Evolutionary conservation across 108 stramenopile genomes (phyloP).

Genomic region (Cyclostephanos tholiformis): DNA sequence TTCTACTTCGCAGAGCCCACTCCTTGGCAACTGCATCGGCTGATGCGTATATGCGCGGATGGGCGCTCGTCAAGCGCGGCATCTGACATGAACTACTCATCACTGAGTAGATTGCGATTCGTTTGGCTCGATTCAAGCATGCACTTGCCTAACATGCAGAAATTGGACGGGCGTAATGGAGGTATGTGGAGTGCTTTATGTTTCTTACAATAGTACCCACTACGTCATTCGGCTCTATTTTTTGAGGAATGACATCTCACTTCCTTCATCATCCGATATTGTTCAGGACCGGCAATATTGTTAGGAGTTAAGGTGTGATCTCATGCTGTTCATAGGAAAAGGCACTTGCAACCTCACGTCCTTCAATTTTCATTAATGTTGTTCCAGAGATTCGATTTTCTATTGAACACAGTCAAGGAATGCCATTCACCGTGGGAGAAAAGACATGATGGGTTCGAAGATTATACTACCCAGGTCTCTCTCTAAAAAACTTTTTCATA

Average conservation of each 20-base stretch:
- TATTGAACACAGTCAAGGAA: background rate
- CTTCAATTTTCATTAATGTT: background rate
- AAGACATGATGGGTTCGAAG: background rate
- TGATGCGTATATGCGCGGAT: constrained; percentile 37
- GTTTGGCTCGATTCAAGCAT: constrained; percentile 82
- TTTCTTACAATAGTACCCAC: background rate
- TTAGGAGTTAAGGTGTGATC: background rate
- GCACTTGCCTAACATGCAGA: constrained; percentile 58
- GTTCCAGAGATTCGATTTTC: background rate
- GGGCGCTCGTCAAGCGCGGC: background rate
- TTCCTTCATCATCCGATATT: background rate
- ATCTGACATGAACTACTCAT: constrained; percentile 4
- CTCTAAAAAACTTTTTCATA: constrained; percentile 67
- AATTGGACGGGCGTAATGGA: constrained; percentile 58
- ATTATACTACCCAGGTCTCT: background rate
- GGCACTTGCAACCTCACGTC: background rate
- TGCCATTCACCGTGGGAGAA: background rate
- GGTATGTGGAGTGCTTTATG: constrained; percentile 16
- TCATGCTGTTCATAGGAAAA: background rate
- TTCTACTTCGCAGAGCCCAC: constrained; percentile 76
- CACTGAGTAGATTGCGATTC: constrained; percentile 41
- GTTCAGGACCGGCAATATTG: background rate
- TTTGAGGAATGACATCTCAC: background rate
- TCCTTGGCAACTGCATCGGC: constrained; percentile 75
- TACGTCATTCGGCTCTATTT: background rate